Evolutionary conservation across 2,329 filamentous ascomycete genomes (phyloP).

Genomic region (Alternaria solani): DNA sequence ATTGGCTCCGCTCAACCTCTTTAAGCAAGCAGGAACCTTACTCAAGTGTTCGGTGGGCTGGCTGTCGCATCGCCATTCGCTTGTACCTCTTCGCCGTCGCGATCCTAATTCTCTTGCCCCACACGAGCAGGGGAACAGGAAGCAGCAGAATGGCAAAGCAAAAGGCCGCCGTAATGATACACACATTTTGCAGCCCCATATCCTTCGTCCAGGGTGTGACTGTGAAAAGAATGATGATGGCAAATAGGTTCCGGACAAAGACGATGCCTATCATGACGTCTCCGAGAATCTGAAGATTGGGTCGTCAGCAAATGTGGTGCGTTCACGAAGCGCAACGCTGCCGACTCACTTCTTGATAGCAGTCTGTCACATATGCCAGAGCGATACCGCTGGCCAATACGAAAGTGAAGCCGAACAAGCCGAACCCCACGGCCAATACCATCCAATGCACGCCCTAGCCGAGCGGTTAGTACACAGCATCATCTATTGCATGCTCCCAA

Average conservation of each 20-base stretch:
- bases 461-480: conserved; percentile 1
- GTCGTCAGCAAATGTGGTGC: background rate
- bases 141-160: conserved; percentile 41
- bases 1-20: too few species aligned
- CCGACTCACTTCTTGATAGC: conserved; percentile 30
- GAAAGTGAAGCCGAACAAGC: conserved; percentile 50
- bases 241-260: conserved; percentile 56
- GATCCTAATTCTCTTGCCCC: conserved; percentile 24
- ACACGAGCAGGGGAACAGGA: conserved; percentile 20
- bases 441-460: conserved; percentile 35
- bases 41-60: conserved; percentile 17
- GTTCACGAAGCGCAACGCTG: background rate
- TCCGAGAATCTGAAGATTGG: conserved; percentile 49
- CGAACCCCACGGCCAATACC: conserved; percentile 49
- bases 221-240: conserved; percentile 58
- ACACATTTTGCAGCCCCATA: conserved; percentile 53
- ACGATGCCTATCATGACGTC: conserved; percentile 58
- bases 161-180: conserved; percentile 52
- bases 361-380: conserved; percentile 53
- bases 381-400: conserved; percentile 45
- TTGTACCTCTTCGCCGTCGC: conserved; percentile 19
- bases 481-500: conserved; percentile 2
- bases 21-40: background rate
- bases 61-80: conserved; percentile 21
- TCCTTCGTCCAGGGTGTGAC: conserved; percentile 53